These are phyloP conservation scores for Heterobasidion occidentale DNA, from an alignment of 1,284 basidiomycete species.

Conservation along the genomic window DNA sequence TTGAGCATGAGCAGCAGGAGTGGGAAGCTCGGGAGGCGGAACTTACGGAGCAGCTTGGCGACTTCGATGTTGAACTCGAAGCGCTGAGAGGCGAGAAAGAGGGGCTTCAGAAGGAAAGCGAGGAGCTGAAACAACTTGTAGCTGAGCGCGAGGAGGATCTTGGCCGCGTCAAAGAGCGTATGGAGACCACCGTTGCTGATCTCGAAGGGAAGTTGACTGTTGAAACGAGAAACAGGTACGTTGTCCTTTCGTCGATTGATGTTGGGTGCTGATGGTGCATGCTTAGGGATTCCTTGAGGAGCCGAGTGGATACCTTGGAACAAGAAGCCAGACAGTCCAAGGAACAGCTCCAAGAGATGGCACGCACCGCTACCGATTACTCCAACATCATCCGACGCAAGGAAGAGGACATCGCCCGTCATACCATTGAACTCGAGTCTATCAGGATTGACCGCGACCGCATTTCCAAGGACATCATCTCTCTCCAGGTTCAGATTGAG, in stretches of 20 bases:
- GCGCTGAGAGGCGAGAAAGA: slow-evolving; percentile 47
- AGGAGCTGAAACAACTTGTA: slow-evolving; percentile 68
- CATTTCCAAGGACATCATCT: slow-evolving; percentile 52
- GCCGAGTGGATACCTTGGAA: slow-evolving; percentile 55
- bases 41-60: slow-evolving; percentile 43
- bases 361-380: slow-evolving; percentile 72
- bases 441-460: slow-evolving; percentile 46
- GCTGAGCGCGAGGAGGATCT: slow-evolving; percentile 79
- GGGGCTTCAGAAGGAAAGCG: slow-evolving; percentile 55
- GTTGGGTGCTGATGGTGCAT: slow-evolving; percentile 3
- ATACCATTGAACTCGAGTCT: slow-evolving; percentile 50
- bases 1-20: slow-evolving; percentile 72
- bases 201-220: slow-evolving; percentile 65
- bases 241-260: slow-evolving; percentile 8
- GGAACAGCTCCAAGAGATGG: slow-evolving; percentile 73
- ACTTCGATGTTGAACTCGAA: slow-evolving; percentile 58
- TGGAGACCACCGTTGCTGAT: slow-evolving; percentile 61
- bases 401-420: slow-evolving; percentile 60
- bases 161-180: slow-evolving; percentile 67
- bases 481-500: slow-evolving; percentile 64
- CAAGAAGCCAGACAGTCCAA: slow-evolving; percentile 66
- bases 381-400: slow-evolving; percentile 74
- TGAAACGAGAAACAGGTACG: slow-evolving; percentile 66
- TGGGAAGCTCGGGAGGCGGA: slow-evolving; percentile 58
- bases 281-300: slow-evolving; percentile 52